phyloP scores from a whole-genome alignment of 768 basidiomycete species.

The Rhodocollybia butyracea region DNA sequence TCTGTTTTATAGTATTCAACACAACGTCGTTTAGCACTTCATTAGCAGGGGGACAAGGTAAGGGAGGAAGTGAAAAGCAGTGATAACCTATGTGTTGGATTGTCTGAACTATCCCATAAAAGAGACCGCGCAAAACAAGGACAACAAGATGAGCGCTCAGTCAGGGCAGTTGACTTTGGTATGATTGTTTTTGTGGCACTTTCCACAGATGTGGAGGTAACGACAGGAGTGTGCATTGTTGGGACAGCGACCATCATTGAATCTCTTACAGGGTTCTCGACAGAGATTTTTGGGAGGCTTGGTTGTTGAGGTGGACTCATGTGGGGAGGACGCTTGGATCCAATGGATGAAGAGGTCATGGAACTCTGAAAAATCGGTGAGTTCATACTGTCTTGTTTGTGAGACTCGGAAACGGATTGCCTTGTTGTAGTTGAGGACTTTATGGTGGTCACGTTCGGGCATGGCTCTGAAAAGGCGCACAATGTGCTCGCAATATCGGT shows the following conservation, averaged over 20 bases:
- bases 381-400: background rate
- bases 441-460: background rate
- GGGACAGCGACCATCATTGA: too few species aligned
- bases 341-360: background rate
- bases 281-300: too few species aligned
- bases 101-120: background rate
- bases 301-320: too few species aligned
- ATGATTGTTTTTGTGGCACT: too few species aligned
- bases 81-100: background rate
- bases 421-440: constrained; percentile 10
- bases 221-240: too few species aligned
- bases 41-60: background rate
- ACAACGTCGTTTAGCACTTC: background rate
- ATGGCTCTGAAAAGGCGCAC: constrained; percentile 1
- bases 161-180: too few species aligned
- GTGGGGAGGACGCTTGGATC: background rate
- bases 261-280: too few species aligned
- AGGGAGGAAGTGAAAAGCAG: background rate
- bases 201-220: too few species aligned
- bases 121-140: too few species aligned
- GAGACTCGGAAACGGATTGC: constrained; percentile 7
- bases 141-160: too few species aligned
- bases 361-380: constrained; percentile 6
- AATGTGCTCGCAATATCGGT: constrained; percentile 4
- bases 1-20: background rate